Percentiles rank a stretch among this genome's conserved stretches.
phyloP scores from a whole-genome alignment of 768 basidiomycete species.

The Hemileccinum impolitum region DNA sequence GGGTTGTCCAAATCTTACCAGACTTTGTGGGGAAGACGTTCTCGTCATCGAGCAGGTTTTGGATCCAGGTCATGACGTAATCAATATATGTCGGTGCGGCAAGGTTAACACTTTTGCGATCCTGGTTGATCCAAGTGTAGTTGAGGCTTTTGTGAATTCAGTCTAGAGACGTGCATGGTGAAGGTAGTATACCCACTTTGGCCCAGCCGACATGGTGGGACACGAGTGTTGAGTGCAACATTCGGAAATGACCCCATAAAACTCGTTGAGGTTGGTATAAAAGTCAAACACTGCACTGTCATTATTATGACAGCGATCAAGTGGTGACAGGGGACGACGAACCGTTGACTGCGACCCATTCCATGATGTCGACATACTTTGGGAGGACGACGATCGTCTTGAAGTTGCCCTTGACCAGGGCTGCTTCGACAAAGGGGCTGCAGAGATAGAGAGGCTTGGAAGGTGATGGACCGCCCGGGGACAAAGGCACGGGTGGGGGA shows the following conservation, averaged over 20 bases:
- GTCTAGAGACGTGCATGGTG: not conserved
- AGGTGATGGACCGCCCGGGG: slow-evolving; percentile 28
- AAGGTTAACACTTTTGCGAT: slow-evolving; percentile 80
- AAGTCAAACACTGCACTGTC: slow-evolving; percentile 81
- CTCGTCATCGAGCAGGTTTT: slow-evolving; percentile 93
- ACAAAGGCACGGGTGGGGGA: slow-evolving; percentile 39
- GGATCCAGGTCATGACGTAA: slow-evolving; percentile 96
- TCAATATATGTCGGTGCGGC: slow-evolving; percentile 97
- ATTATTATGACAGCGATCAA: not conserved
- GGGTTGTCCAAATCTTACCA: slow-evolving; percentile 45
- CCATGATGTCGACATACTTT: slow-evolving; percentile 93
- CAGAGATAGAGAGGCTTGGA: slow-evolving; percentile 82
- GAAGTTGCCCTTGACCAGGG: slow-evolving; percentile 96
- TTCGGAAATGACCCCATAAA: slow-evolving; percentile 92
- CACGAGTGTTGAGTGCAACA: slow-evolving; percentile 88
- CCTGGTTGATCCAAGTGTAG: slow-evolving; percentile 93
- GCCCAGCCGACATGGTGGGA: slow-evolving; percentile 89
- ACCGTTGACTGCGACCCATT: slow-evolving; percentile 97
- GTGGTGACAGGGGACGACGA: slow-evolving; percentile 28
- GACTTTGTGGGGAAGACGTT: slow-evolving; percentile 92
- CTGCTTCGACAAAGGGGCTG: slow-evolving; percentile 92
- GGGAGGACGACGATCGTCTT: slow-evolving; percentile 97
- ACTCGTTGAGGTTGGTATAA: slow-evolving; percentile 95
- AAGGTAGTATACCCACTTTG: slow-evolving; percentile 51
- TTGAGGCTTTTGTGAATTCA: slow-evolving; percentile 56